A percentile compares a stretch with the other conserved stretches of the same genome.
Evolutionary conservation across 78 protist species (phyloP).

Genomic region (Pigoraptor vietnamica): DNA sequence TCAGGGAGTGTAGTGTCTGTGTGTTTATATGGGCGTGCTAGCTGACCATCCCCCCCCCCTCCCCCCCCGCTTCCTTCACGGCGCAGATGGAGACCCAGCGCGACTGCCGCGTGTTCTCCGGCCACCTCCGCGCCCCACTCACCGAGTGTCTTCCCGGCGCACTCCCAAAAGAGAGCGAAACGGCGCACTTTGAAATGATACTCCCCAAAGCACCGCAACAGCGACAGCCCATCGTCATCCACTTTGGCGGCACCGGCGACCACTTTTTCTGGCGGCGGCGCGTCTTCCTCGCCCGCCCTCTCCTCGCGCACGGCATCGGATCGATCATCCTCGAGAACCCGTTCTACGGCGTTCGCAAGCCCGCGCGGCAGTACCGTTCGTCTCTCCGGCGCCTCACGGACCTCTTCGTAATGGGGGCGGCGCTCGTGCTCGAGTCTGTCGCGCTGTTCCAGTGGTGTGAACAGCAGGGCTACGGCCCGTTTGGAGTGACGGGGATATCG

Average conservation of each 20-base stretch:
- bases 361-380: neutral
- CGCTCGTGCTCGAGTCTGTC: neutral
- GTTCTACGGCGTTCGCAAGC: conserved; percentile 3
- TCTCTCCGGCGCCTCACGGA: neutral
- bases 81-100: neutral
- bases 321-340: neutral
- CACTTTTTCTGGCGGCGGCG: neutral
- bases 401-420: neutral
- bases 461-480: neutral
- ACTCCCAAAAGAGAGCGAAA: neutral
- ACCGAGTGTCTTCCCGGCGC: neutral
- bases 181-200: neutral
- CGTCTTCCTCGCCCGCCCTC: neutral
- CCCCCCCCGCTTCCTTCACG: no score
- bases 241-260: neutral
- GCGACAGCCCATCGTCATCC: neutral
- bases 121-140: neutral
- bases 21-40: no score
- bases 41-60: no score
- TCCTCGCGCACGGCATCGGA: neutral
- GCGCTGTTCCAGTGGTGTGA: neutral
- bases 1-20: no score
- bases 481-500: neutral
- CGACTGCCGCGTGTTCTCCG: neutral
- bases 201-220: no score